These are phyloP conservation scores for Aspergillus quadricinctus DNA, from an alignment of 2,329 filamentous ascomycete genomes.

Conservation along the genomic window DNA sequence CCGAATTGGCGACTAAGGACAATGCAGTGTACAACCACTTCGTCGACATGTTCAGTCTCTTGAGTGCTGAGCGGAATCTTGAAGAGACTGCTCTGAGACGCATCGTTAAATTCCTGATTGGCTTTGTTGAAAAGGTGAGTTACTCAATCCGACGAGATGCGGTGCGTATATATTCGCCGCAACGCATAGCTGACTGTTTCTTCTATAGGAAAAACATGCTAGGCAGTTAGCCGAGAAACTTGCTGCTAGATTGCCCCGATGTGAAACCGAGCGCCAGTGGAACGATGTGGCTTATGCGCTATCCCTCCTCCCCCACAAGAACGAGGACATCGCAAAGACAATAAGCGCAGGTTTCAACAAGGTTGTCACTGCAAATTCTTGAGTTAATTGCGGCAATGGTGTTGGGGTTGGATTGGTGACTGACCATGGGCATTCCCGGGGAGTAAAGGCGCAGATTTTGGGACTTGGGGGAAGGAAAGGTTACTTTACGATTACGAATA, in stretches of 20 bases:
- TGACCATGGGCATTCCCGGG: not conserved
- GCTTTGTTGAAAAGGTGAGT: conserved; percentile 92
- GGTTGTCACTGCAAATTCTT: conserved; percentile 61
- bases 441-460: not conserved
- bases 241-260: conserved; percentile 76
- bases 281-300: conserved; percentile 94
- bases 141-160: not conserved
- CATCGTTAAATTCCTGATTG: conserved; percentile 87
- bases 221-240: conserved; percentile 91
- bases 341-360: conserved; percentile 52
- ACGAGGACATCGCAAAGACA: conserved; percentile 44
- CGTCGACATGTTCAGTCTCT: conserved; percentile 94
- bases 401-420: conserved; percentile 10
- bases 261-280: conserved; percentile 93
- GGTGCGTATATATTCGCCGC: not conserved
- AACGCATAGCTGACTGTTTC: conserved; percentile 2
- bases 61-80: conserved; percentile 75
- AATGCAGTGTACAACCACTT: conserved; percentile 99
- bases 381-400: conserved; percentile 8
- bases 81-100: conserved; percentile 81
- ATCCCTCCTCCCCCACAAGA: conserved; percentile 73
- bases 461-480: not conserved
- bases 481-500: not conserved
- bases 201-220: conserved; percentile 82
- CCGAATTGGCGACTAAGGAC: conserved; percentile 93